phyloP scores from a whole-genome alignment of 768 basidiomycete species.

The Coprinopsis cinerea region DNA sequence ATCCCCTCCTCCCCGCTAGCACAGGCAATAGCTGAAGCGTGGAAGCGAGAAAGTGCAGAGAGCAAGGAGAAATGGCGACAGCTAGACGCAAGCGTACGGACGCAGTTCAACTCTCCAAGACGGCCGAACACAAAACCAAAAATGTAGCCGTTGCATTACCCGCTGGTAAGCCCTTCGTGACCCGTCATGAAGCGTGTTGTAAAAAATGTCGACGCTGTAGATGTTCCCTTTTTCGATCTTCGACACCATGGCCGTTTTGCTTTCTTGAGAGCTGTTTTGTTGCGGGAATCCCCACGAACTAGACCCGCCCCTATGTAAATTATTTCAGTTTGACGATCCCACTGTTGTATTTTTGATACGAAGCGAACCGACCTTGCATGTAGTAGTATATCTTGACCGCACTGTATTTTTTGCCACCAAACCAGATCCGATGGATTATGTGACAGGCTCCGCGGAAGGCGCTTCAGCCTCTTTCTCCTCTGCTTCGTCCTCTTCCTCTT shows the following conservation, averaged over 20 bases:
- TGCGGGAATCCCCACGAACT: background rate
- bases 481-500: conserved; percentile 33
- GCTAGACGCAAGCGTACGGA: conserved; percentile 43
- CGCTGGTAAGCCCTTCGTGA: conserved; percentile 1
- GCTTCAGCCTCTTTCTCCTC: conserved; percentile 17
- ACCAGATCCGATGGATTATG: background rate
- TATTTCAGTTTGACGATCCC: background rate
- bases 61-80: conserved; percentile 53
- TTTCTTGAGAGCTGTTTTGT: conserved; percentile 8
- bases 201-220: background rate
- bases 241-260: background rate
- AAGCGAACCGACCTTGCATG: background rate
- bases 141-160: conserved; percentile 33
- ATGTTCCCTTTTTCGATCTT: background rate
- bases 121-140: conserved; percentile 40
- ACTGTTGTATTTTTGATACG: background rate
- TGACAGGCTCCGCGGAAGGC: background rate
- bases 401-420: conserved; percentile 5
- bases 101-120: conserved; percentile 39
- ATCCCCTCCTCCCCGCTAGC: conserved; percentile 46
- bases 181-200: background rate
- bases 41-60: conserved; percentile 57
- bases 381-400: conserved; percentile 1
- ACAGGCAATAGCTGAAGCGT: conserved; percentile 62
- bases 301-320: background rate